Percentiles rank a stretch among this genome's conserved stretches.
Conservation (phyloP, 208 protist species). For the Acanthamoeba divionensis region DNA sequence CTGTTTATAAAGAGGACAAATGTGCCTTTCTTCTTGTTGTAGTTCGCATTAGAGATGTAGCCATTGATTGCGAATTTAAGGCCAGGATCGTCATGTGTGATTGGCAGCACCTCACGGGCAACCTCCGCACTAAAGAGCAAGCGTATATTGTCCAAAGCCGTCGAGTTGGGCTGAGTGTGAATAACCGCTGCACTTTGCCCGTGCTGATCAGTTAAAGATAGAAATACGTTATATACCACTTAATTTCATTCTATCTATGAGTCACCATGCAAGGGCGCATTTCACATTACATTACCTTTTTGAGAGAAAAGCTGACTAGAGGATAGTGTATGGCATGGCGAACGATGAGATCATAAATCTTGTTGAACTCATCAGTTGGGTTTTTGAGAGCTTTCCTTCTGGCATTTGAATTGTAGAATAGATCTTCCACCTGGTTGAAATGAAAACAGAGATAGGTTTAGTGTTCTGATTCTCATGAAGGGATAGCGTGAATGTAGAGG, state of each 20-base stretch:
- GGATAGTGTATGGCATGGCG: conserved; percentile 75
- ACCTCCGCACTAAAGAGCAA: conserved; percentile 67
- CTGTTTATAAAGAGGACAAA: conserved; percentile 89
- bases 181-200: conserved; percentile 69
- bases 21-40: conserved; percentile 72
- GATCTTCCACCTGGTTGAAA: conserved; percentile 83
- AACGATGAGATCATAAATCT: conserved; percentile 85
- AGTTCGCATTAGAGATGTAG: conserved; percentile 82
- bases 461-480: not conserved
- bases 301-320: conserved; percentile 65
- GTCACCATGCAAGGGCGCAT: not conserved
- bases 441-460: conserved; percentile 16
- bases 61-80: conserved; percentile 68
- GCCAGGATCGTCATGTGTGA: conserved; percentile 27
- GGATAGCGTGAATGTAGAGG: not conserved
- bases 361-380: conserved; percentile 89
- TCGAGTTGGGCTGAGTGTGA: conserved; percentile 59
- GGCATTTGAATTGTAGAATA: conserved; percentile 88
- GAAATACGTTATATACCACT: not conserved
- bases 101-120: conserved; percentile 60
- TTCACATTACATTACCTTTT: conserved; percentile 63
- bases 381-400: conserved; percentile 85
- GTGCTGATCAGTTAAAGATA: not conserved
- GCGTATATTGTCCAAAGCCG: conserved; percentile 64
- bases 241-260: not conserved